Conservation (phyloP, 805 yeast species). For the Cyberlindnera xylosilytica region DNA sequence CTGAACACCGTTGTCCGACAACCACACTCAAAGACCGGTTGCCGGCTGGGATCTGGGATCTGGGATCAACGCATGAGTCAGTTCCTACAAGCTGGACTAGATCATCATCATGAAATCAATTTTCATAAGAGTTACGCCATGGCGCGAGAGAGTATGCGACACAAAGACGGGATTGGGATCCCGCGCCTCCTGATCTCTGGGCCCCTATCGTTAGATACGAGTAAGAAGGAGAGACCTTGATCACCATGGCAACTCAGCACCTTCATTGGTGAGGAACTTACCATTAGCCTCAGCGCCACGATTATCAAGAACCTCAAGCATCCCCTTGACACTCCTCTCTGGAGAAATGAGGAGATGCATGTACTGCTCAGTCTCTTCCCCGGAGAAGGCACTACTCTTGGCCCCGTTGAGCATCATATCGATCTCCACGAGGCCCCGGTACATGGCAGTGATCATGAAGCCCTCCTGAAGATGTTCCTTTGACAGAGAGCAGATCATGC, state of each 20-base stretch:
- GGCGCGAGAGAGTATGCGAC: too few relatives aligned
- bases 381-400: not conserved
- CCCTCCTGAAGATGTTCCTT: slow-evolving; percentile 27
- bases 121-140: too few relatives aligned
- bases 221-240: too few relatives aligned
- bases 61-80: too few relatives aligned
- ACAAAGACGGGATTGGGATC: too few relatives aligned
- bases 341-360: not conserved
- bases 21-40: too few relatives aligned
- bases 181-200: too few relatives aligned
- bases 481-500: slow-evolving; percentile 22
- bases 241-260: slow-evolving; percentile 1
- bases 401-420: slow-evolving; percentile 19
- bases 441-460: slow-evolving; percentile 29
- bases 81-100: too few relatives aligned
- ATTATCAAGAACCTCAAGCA: not conserved
- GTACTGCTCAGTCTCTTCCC: not conserved
- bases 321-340: not conserved
- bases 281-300: not conserved
- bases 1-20: too few relatives aligned
- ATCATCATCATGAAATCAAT: too few relatives aligned
- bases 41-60: too few relatives aligned
- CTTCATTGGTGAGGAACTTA: not conserved
- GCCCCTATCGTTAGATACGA: too few relatives aligned
- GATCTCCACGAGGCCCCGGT: slow-evolving; percentile 38